phyloP scores from a whole-genome alignment of 2,329 filamentous ascomycete species.

The Fusarium lyarnte region DNA sequence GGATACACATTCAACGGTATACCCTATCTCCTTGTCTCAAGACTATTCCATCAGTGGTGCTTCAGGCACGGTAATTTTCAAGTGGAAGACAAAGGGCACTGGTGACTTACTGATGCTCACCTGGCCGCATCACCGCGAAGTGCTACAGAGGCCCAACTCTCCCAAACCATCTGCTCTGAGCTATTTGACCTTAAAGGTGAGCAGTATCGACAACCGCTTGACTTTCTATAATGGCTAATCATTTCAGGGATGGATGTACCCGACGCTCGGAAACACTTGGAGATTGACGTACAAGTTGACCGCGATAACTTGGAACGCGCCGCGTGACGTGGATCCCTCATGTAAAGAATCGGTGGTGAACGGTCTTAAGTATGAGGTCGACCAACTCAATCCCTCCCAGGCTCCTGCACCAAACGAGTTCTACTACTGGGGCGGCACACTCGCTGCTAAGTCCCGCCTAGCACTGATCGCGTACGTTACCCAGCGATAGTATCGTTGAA shows the following conservation, averaged over 20 bases:
- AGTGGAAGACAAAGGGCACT: background rate
- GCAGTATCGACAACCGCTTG: no score
- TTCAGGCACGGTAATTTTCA: background rate
- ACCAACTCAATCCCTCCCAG: background rate
- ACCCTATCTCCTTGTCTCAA: background rate
- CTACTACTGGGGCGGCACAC: background rate
- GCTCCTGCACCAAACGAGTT: background rate
- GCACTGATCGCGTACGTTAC: background rate
- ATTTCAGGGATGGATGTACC: background rate
- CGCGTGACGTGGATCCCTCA: background rate
- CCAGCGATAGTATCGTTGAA: fast-evolving
- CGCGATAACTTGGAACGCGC: background rate
- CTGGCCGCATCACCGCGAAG: background rate
- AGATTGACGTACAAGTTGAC: background rate
- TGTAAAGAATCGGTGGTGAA: background rate
- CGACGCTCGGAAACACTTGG: background rate
- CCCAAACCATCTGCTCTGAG: background rate
- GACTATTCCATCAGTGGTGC: background rate
- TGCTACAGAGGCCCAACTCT: background rate
- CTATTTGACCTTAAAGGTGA: background rate
- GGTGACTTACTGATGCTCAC: background rate
- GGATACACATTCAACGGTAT: background rate
- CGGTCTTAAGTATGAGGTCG: background rate
- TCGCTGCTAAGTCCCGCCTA: background rate
- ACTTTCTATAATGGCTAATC: fast-evolving